Percentiles rank a stretch among this genome's conserved stretches.
phyloP scores from a whole-genome alignment of 139 green algal species.

The Micractinium sp. region DNA sequence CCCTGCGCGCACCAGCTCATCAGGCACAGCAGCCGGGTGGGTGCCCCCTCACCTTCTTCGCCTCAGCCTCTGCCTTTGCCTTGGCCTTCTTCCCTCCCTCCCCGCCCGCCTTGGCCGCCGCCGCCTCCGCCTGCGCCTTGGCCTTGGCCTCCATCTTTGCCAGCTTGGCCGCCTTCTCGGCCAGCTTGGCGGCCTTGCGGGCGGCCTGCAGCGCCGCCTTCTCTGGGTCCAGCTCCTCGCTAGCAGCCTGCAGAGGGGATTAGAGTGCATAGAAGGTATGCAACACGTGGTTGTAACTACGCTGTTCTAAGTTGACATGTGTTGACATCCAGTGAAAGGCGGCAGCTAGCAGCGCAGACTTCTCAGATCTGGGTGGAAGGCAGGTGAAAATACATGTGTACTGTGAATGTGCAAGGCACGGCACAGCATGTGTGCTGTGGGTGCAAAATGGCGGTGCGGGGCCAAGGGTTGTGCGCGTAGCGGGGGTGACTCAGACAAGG shows the following conservation, averaged over 20 bases:
- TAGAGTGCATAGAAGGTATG: too few relatives aligned
- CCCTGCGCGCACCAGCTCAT: neutral
- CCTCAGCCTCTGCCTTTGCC: constrained; percentile 82
- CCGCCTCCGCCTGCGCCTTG: constrained; percentile 28
- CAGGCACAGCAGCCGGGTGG: neutral
- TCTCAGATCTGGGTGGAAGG: neutral
- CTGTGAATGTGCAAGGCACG: neutral
- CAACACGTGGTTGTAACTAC: too few relatives aligned
- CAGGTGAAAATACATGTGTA: neutral
- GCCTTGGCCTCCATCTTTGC: constrained; percentile 64
- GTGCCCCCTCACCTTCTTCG: constrained; percentile 64
- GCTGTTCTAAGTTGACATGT: too few relatives aligned
- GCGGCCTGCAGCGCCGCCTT: constrained; percentile 83
- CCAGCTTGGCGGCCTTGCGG: constrained; percentile 70
- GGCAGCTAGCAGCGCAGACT: too few relatives aligned
- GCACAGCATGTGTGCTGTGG: too few relatives aligned
- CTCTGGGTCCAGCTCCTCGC: constrained; percentile 67
- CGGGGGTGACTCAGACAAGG: too few relatives aligned
- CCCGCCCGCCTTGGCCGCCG: constrained; percentile 21
- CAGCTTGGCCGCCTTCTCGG: constrained; percentile 40
- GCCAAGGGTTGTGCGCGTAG: too few relatives aligned
- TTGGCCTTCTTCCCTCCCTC: constrained; percentile 74
- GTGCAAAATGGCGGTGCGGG: too few relatives aligned
- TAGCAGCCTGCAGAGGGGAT: too few relatives aligned
- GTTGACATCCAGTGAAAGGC: too few relatives aligned